Evolutionary conservation across 257 asterid genomes (phyloP).

Genomic region (Haberlea rhodopensis): DNA sequence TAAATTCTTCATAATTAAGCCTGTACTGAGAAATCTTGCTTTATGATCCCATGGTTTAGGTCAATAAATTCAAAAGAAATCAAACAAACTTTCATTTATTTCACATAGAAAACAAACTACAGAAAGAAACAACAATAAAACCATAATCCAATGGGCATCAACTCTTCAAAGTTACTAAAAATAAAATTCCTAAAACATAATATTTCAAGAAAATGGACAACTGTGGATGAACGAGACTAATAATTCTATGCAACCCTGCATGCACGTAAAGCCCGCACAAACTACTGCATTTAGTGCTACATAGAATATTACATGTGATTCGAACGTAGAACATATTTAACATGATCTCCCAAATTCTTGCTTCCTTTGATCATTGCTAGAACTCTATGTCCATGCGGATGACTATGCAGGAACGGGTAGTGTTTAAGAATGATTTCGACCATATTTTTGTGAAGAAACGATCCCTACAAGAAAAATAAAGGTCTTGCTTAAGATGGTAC

Average conservation of each 20-base stretch:
- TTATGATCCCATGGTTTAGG: too few species aligned
- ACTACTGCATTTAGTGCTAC: neutral
- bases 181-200: neutral
- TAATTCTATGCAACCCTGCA: too few species aligned
- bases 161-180: neutral
- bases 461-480: constrained; percentile 40
- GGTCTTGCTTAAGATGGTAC: too few species aligned
- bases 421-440: constrained; percentile 22
- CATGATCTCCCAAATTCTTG: constrained; percentile 23
- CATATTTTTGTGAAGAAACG: constrained; percentile 19
- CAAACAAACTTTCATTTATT: too few species aligned
- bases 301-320: neutral
- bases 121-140: neutral
- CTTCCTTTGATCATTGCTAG: constrained; percentile 35
- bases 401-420: constrained; percentile 47
- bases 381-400: constrained; percentile 68
- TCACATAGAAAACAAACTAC: neutral
- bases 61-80: too few species aligned
- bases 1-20: neutral
- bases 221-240: too few species aligned
- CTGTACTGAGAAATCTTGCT: neutral
- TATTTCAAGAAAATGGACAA: neutral
- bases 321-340: neutral
- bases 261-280: too few species aligned
- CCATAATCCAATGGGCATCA: neutral